Conservation (phyloP, 78 protist genomes). For the Chrysochromulina parva region DNA sequence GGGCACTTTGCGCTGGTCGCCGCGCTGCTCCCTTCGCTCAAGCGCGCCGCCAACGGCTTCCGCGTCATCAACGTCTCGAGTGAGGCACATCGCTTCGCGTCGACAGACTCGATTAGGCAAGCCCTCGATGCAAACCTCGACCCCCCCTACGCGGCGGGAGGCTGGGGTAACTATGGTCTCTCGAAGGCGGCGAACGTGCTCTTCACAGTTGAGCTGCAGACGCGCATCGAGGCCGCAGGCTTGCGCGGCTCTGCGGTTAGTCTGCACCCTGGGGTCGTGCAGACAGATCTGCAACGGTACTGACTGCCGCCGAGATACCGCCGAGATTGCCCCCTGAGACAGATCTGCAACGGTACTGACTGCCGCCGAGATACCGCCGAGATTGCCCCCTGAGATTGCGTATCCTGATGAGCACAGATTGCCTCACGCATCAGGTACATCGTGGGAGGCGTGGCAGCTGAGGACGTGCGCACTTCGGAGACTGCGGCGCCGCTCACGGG, state of each 20-base stretch:
- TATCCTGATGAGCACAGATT: no score
- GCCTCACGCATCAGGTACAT: neutral
- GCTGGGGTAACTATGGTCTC: slow-evolving; percentile 2
- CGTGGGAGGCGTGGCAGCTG: neutral
- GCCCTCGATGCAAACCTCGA: neutral
- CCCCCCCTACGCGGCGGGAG: neutral
- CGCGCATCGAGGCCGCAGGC: slow-evolving; percentile 12
- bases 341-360: no score
- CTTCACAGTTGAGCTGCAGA: slow-evolving; percentile 43
- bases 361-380: no score
- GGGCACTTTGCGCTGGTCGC: slow-evolving; percentile 49
- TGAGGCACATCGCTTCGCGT: neutral
- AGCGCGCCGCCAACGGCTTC: neutral
- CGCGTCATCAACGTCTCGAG: neutral
- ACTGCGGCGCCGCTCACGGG: neutral
- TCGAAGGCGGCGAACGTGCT: slow-evolving; percentile 54
- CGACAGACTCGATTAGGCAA: neutral
- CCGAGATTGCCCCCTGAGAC: no score
- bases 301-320: no score
- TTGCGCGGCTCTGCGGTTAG: neutral
- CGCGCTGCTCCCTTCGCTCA: slow-evolving; percentile 8
- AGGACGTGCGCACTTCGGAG: neutral
- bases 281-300: neutral
- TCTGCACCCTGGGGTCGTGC: slow-evolving; percentile 7
- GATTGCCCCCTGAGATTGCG: no score